Percentiles rank a stretch among this genome's conserved stretches.
phyloP scores from a whole-genome alignment of 805 yeast species.

The Kazachstania kunashirensis region DNA sequence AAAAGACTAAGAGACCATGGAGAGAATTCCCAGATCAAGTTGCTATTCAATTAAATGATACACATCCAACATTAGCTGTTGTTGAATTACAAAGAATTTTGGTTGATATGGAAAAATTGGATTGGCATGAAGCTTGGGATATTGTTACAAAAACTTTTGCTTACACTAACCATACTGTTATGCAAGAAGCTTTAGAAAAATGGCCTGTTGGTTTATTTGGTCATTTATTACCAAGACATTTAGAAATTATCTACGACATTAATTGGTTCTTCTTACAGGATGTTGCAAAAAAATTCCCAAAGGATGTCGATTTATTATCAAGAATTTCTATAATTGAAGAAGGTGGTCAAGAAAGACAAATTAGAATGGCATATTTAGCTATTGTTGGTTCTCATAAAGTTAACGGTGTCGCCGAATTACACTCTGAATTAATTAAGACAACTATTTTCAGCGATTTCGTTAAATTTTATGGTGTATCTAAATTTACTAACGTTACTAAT shows the following conservation, averaged over 20 bases:
- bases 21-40: constrained; percentile 71
- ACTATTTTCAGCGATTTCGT: constrained; percentile 90
- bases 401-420: constrained; percentile 93
- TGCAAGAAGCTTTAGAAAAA: constrained; percentile 90
- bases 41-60: constrained; percentile 89
- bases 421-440: constrained; percentile 80
- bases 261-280: constrained; percentile 67
- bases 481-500: constrained; percentile 85
- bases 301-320: constrained; percentile 49
- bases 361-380: constrained; percentile 88
- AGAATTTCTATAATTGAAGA: constrained; percentile 84
- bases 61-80: constrained; percentile 88
- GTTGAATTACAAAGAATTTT: constrained; percentile 82
- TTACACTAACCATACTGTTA: constrained; percentile 90
- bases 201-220: constrained; percentile 85
- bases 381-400: constrained; percentile 88
- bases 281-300: constrained; percentile 71
- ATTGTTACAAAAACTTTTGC: constrained; percentile 76
- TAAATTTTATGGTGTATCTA: constrained; percentile 65
- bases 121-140: constrained; percentile 80
- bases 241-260: constrained; percentile 82
- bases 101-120: constrained; percentile 71
- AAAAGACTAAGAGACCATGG: constrained; percentile 72
- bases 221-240: constrained; percentile 76
- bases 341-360: constrained; percentile 53